Conservation (phyloP, 169 alveolate genomes). For the Ichthyophthirius multifiliis region DNA sequence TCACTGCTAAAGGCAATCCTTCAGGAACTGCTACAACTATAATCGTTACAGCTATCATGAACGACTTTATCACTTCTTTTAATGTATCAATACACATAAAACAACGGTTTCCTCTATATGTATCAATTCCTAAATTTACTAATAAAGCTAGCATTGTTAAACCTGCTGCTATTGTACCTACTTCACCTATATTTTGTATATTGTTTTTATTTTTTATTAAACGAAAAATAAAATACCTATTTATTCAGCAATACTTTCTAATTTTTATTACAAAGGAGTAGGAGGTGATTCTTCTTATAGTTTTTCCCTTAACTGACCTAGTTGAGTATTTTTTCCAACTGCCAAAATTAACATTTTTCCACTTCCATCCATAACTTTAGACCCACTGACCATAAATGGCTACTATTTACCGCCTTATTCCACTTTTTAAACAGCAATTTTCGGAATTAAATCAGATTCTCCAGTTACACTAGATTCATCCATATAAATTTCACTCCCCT, state of each 20-base stretch:
- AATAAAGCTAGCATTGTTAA: conserved; percentile 31
- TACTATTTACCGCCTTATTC: conserved; percentile 6
- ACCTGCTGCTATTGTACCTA: conserved; percentile 38
- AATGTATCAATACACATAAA: conserved; percentile 38
- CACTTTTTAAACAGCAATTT: conserved; percentile 21
- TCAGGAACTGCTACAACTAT: conserved; percentile 68
- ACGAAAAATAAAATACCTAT: background rate
- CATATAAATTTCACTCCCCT: conserved; percentile 61
- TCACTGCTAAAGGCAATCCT: conserved; percentile 81
- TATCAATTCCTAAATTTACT: conserved; percentile 1
- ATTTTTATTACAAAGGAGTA: conserved; percentile 34
- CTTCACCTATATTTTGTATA: conserved; percentile 27
- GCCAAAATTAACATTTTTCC: conserved; percentile 26
- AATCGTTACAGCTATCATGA: conserved; percentile 60
- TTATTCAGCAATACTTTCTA: conserved; percentile 31
- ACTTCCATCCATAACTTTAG: conserved; percentile 43
- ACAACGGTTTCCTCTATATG: conserved; percentile 4
- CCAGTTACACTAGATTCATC: conserved; percentile 84
- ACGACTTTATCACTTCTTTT: conserved; percentile 13
- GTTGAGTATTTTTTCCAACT: conserved; percentile 27
- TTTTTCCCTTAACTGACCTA: conserved; percentile 24
- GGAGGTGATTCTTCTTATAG: conserved; percentile 37
- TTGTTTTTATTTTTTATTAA: background rate
- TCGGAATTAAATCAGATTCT: conserved; percentile 62
- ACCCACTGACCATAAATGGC: conserved; percentile 51